Conservation (phyloP, 2,329 filamentous ascomycete species). For the Rutstroemia sp. region DNA sequence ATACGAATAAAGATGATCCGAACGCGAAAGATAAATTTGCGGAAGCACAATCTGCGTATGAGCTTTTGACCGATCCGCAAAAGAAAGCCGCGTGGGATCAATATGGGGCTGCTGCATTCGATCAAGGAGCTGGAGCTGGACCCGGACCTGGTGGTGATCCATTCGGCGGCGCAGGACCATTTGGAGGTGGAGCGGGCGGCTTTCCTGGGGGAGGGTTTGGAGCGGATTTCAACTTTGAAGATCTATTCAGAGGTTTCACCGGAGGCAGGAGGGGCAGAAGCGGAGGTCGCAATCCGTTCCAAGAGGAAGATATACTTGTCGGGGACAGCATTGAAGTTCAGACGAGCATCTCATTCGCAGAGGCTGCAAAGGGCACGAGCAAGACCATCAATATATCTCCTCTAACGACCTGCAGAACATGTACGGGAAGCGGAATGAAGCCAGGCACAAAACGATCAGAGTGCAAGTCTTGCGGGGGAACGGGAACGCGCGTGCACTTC, state of each 20-base stretch:
- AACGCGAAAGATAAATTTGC: constrained; percentile 91
- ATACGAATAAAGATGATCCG: constrained; percentile 85
- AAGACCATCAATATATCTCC: constrained; percentile 88
- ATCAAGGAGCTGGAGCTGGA: constrained; percentile 56
- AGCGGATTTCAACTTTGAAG: constrained; percentile 88
- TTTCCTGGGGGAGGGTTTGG: constrained; percentile 58
- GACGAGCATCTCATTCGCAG: constrained; percentile 88
- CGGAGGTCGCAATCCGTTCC: constrained; percentile 58
- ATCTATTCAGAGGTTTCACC: constrained; percentile 80
- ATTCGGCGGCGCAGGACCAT: constrained; percentile 56
- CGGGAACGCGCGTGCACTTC: constrained; percentile 78
- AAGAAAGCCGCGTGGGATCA: constrained; percentile 91
- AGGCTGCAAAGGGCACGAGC: constrained; percentile 82
- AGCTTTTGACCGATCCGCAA: constrained; percentile 83
- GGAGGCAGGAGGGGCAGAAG: constrained; percentile 38
- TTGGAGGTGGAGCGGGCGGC: constrained; percentile 44
- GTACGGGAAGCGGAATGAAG: constrained; percentile 78
- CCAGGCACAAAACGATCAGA: constrained; percentile 62
- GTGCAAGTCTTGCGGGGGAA: constrained; percentile 78
- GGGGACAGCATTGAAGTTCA: constrained; percentile 96
- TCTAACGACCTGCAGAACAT: constrained; percentile 73
- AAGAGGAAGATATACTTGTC: constrained; percentile 69
- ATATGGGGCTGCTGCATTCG: constrained; percentile 81
- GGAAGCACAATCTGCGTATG: constrained; percentile 90
- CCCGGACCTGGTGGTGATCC: constrained; percentile 50